These are phyloP conservation scores for Teunomyces stri DNA, from an alignment of 805 yeast species.

Conservation along the genomic window DNA sequence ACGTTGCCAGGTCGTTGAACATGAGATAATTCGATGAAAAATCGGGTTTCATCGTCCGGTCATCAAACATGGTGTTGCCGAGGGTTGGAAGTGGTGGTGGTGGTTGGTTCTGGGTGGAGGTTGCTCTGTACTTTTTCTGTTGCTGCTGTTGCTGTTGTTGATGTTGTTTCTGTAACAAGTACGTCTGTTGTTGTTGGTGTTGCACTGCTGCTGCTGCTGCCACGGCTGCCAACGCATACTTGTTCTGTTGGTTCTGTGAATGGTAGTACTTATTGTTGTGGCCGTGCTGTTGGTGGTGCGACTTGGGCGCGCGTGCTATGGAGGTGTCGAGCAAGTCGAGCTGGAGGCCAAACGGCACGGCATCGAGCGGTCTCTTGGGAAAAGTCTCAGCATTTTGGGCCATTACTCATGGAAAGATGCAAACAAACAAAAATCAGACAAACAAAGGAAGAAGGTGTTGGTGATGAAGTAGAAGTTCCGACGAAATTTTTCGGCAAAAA, in stretches of 20 bases:
- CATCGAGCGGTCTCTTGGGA: slow-evolving; percentile 25
- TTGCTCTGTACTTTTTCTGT: slow-evolving; percentile 1
- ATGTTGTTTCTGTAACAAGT: slow-evolving; percentile 17
- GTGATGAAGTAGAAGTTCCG: no score
- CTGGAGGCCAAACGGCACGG: slow-evolving; percentile 28
- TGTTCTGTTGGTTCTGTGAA: slow-evolving; percentile 17
- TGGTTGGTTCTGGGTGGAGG: neutral
- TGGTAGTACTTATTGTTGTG: slow-evolving; percentile 9
- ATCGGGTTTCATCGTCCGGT: slow-evolving; percentile 8
- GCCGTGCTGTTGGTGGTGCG: slow-evolving; percentile 8
- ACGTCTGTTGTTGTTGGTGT: slow-evolving; percentile 23
- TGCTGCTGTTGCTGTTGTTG: slow-evolving; percentile 6
- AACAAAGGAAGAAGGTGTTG: neutral
- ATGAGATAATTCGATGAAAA: slow-evolving; percentile 14
- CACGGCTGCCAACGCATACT: slow-evolving; percentile 27
- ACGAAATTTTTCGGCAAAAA: no score
- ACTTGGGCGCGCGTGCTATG: slow-evolving; percentile 6
- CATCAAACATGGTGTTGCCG: neutral
- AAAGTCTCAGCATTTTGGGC: slow-evolving; percentile 8
- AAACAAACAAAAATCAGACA: neutral
- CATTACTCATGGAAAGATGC: slow-evolving; percentile 7
- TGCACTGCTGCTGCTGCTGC: slow-evolving; percentile 34
- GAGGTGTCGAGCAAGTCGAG: slow-evolving; percentile 22
- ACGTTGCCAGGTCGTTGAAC: slow-evolving; percentile 17
- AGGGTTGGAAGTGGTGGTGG: slow-evolving; percentile 5